These are phyloP conservation scores for Leucosporidium scottii DNA, from an alignment of 768 basidiomycete species.

Conservation along the genomic window DNA sequence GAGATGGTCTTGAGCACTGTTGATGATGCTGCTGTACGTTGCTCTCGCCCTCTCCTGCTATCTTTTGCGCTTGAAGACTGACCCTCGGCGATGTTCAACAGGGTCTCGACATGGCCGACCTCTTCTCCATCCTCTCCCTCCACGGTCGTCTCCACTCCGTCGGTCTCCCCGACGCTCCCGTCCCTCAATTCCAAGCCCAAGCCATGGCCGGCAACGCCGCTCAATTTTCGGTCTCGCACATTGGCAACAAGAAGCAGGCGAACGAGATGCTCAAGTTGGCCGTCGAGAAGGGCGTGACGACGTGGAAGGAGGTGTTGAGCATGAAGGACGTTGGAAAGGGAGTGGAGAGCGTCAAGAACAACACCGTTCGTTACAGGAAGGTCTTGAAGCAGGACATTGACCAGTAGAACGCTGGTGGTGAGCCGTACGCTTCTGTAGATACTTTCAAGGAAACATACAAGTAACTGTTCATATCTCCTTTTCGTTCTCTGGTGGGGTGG, in stretches of 20 bases:
- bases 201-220: conserved; percentile 32
- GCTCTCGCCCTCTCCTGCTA: not conserved
- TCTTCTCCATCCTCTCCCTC: conserved; percentile 51
- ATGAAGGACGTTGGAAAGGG: conserved; percentile 33
- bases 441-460: too few relatives aligned
- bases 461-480: too few relatives aligned
- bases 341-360: conserved; percentile 27
- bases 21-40: conserved; percentile 2
- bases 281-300: conserved; percentile 50
- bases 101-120: conserved; percentile 49
- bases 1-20: conserved; percentile 43
- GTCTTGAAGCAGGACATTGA: conserved; percentile 28
- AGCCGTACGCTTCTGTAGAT: too few relatives aligned
- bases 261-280: conserved; percentile 57
- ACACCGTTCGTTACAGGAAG: conserved; percentile 28
- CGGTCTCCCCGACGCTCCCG: conserved; percentile 28
- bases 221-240: conserved; percentile 42
- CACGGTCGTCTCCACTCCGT: conserved; percentile 54
- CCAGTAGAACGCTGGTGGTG: too few relatives aligned
- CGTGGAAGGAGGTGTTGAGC: conserved; percentile 23
- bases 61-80: not conserved
- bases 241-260: conserved; percentile 56
- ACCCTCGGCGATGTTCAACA: conserved; percentile 19
- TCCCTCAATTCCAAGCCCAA: conserved; percentile 23
- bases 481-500: too few relatives aligned